These are phyloP conservation scores for Tephrocybe sp. DNA, from an alignment of 768 basidiomycete species.

Conservation along the genomic window DNA sequence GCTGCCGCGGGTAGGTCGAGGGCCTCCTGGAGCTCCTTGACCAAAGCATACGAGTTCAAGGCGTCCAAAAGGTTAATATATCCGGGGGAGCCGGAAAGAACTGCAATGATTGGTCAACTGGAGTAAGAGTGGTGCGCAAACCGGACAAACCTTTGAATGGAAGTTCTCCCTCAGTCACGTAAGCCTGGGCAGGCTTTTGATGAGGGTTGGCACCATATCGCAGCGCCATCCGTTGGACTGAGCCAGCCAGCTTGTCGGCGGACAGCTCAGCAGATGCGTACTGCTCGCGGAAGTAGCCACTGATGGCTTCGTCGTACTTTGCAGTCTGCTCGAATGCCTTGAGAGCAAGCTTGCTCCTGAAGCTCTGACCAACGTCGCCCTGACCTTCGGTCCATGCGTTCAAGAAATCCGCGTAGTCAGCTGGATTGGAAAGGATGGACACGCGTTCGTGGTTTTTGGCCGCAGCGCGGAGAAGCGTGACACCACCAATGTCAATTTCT, in stretches of 20 bases:
- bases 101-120: constrained; percentile 37
- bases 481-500: constrained; percentile 98
- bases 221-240: constrained; percentile 81
- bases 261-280: constrained; percentile 82
- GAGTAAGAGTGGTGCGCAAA: neutral
- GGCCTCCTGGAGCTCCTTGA: constrained; percentile 88
- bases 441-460: constrained; percentile 98
- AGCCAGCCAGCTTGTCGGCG: constrained; percentile 59
- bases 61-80: constrained; percentile 99
- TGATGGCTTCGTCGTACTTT: constrained; percentile 92
- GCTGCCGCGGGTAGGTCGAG: constrained; percentile 92
- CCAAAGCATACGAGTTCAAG: constrained; percentile 94
- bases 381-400: constrained; percentile 70
- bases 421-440: constrained; percentile 83
- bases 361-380: constrained; percentile 70
- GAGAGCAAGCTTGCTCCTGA: constrained; percentile 81
- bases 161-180: constrained; percentile 81
- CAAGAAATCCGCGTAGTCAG: constrained; percentile 85
- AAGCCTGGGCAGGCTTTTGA: constrained; percentile 98
- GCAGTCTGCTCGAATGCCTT: constrained; percentile 99
- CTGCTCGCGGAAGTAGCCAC: constrained; percentile 94
- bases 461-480: constrained; percentile 94
- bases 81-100: constrained; percentile 90
- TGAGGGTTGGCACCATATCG: constrained; percentile 98
- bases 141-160: constrained; percentile 82